Conservation (phyloP, 305 asterid species). For the Fraxinus greggii region DNA sequence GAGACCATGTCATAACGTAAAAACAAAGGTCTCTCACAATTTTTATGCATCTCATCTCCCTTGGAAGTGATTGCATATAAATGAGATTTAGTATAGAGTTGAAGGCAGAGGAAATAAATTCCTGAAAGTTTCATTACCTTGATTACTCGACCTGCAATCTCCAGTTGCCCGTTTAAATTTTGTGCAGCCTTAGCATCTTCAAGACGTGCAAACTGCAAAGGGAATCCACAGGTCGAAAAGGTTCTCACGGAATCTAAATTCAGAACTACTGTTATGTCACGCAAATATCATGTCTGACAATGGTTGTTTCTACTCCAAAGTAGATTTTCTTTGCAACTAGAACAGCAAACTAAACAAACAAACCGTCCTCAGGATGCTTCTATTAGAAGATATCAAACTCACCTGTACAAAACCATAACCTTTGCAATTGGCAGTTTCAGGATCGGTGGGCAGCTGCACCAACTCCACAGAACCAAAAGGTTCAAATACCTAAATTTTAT, state of each 20-base stretch:
- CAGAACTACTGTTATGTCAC: background rate
- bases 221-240: constrained; percentile 11
- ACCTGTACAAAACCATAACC: constrained; percentile 80
- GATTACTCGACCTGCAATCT: constrained; percentile 67
- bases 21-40: constrained; percentile 4
- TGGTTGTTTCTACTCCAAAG: background rate
- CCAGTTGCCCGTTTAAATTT: constrained; percentile 66
- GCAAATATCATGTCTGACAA: background rate
- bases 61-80: background rate
- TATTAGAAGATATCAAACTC: constrained; percentile 24
- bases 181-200: constrained; percentile 76
- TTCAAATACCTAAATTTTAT: constrained; percentile 58
- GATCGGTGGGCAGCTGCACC: constrained; percentile 71
- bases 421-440: constrained; percentile 58
- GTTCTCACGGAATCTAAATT: background rate
- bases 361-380: constrained; percentile 7
- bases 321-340: constrained; percentile 16
- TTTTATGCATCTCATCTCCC: constrained; percentile 21
- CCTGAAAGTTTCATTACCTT: constrained; percentile 41
- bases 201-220: constrained; percentile 61
- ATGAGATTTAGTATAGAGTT: background rate
- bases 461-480: constrained; percentile 71
- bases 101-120: constrained; percentile 2
- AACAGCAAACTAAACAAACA: constrained; percentile 22
- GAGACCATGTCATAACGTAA: constrained; percentile 2